Evolutionary conservation across 129 eudicot species (phyloP).

Genomic region (Flaveria ramosissima): DNA sequence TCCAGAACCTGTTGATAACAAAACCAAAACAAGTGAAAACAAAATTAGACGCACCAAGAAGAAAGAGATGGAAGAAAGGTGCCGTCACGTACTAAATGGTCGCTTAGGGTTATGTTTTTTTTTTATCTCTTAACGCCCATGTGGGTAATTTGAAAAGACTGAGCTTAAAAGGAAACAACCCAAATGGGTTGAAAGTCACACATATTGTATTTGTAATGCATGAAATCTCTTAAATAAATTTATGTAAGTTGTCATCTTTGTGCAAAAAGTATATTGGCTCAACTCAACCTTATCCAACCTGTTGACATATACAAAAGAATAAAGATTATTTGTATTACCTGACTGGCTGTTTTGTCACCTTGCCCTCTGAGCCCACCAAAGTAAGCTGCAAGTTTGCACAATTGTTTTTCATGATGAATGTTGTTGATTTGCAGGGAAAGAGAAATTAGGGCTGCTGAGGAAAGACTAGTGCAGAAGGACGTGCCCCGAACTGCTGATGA

Average conservation of each 20-base stretch:
- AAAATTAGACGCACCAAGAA: conserved; percentile 53
- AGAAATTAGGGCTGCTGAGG: conserved; percentile 88
- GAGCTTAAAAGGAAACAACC: neutral
- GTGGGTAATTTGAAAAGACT: neutral
- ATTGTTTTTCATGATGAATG: neutral
- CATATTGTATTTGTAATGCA: neutral
- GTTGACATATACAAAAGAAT: neutral
- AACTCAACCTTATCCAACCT: neutral
- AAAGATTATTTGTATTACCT: neutral
- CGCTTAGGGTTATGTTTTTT: neutral
- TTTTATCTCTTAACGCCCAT: neutral
- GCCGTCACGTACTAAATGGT: neutral
- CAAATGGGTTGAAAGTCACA: neutral
- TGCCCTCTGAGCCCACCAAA: neutral
- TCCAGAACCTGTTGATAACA: conserved; percentile 35
- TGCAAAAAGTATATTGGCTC: neutral
- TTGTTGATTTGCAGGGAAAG: conserved; percentile 52
- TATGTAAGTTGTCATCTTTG: neutral
- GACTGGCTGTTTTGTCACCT: neutral
- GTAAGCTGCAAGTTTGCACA: neutral
- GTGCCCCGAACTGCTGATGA: conserved; percentile 79
- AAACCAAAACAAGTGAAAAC: conserved; percentile 43
- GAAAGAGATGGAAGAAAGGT: conserved; percentile 82
- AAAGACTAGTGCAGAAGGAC: conserved; percentile 69
- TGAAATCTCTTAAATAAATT: neutral